Evolutionary conservation across 441 rosid genomes (phyloP).

Genomic region (Viola pubescens): DNA sequence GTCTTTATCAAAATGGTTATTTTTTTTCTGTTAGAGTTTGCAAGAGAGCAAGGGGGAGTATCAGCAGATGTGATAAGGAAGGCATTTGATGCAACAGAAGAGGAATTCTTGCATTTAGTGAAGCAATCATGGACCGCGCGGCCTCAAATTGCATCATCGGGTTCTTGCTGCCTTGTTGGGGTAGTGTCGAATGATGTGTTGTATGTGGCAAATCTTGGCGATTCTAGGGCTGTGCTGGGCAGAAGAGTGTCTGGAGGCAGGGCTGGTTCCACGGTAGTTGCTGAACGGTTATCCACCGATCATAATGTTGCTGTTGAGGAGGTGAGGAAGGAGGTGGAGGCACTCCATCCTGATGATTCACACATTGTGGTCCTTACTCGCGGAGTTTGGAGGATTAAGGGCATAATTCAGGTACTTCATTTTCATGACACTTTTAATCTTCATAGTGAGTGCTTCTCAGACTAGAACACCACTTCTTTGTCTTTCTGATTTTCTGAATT

Average conservation of each 20-base stretch:
- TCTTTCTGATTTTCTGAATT: too few relatives aligned
- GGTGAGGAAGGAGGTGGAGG: constrained; percentile 60
- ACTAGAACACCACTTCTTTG: too few relatives aligned
- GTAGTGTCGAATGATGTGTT: constrained; percentile 32
- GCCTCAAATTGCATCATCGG: constrained; percentile 53
- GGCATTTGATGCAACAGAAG: constrained; percentile 49
- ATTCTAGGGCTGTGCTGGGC: constrained; percentile 56
- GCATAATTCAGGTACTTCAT: constrained; percentile 48
- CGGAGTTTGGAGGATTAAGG: constrained; percentile 66
- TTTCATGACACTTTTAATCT: not conserved
- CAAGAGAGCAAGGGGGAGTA: constrained; percentile 45
- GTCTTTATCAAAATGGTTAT: not conserved
- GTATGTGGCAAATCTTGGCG: constrained; percentile 61
- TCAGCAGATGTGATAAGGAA: constrained; percentile 48
- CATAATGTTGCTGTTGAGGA: constrained; percentile 55
- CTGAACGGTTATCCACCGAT: constrained; percentile 52
- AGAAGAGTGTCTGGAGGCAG: constrained; percentile 22
- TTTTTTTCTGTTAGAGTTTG: constrained; percentile 28
- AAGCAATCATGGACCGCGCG: constrained; percentile 30
- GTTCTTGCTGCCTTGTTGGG: constrained; percentile 64
- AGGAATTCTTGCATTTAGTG: constrained; percentile 40
- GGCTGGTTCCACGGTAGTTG: constrained; percentile 24
- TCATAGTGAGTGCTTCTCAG: not conserved
- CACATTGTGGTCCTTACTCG: constrained; percentile 38
- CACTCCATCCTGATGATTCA: constrained; percentile 65